Evolutionary conservation across 1,139 yeast species (phyloP), one percentile per base, ranked within the genome.

Genomic region (Torulaspora pretoriensis): DNA sequence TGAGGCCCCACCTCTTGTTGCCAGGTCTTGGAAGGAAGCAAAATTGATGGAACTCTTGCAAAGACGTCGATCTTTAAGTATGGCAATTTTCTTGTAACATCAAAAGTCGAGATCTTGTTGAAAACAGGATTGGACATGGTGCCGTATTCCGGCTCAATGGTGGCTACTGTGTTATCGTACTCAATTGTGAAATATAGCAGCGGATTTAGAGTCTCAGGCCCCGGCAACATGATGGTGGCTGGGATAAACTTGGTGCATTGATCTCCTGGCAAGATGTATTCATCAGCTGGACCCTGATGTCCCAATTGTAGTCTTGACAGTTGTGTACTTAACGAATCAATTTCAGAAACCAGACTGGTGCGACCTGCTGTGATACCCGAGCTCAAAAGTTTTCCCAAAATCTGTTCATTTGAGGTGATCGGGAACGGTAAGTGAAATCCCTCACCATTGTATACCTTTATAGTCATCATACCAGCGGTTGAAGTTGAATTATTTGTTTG

Each of bases 81-180:
- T 59, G 72, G 80, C 61, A 66, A 66, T 63, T 55, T 68, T 53
- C 87, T 78, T 9, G 95, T 83, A 22, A 90, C 95, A 73, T 92
- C 98, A 63, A 92, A 92, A 8, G 90, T 81, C 9, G 95, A 86
- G 16, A 87, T 89, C 56, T 85, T 86, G 64, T 89, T 90, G 81
- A 96, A 92, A 17, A 72, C 71, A 2, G 90, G 87, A 42, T 70
- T 64, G 22, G 75, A 73, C 48, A 81, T 70, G 0, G 88, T 76
- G 12, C 95, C 95, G 48, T 78, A 73, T 36, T 80, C 80, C 3
- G 95, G 90, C 55, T 87, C 94, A 44, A 87, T 76, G n/a, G 87
- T 78, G 48, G 88, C 78, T 48, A 86, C 92, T 43, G 88, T 86
- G 58, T 84, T 84, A 58, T 84, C 94, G 55, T 83, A 83, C 62